phyloP scores from a whole-genome alignment of 75 land plant species.

The Picea sitchensis region DNA sequence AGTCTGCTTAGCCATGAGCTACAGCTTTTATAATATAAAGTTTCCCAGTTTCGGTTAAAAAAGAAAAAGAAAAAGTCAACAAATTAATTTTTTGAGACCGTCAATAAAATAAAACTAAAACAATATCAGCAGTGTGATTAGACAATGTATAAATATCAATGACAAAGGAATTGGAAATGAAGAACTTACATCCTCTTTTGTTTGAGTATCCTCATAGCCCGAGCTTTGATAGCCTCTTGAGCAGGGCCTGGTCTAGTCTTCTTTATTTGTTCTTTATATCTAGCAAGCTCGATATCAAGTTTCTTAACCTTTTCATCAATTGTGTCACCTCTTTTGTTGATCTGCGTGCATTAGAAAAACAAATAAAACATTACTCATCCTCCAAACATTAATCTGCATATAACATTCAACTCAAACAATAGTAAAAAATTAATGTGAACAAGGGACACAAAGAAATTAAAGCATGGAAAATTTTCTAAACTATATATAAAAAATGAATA shows the following conservation, averaged over 20 bases:
- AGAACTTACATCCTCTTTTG: slow-evolving; percentile 83
- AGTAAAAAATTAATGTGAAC: not conserved
- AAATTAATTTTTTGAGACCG: no score
- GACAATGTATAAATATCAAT: not conserved
- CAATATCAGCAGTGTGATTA: not conserved
- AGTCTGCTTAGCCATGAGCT: no score
- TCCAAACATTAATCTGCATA: not conserved
- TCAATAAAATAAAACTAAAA: not conserved
- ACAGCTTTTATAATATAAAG: no score
- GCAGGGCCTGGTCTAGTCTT: slow-evolving; percentile 97
- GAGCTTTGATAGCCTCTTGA: slow-evolving; percentile 95
- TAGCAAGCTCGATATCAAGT: slow-evolving; percentile 85
- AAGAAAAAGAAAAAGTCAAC: no score
- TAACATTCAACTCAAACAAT: not conserved
- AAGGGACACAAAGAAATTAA: not conserved
- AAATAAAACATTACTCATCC: no score
- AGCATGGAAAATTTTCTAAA: not conserved
- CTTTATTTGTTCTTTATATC: slow-evolving; percentile 92
- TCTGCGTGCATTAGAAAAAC: slow-evolving; percentile 29
- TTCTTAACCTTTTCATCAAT: slow-evolving; percentile 93
- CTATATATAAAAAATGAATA: no score
- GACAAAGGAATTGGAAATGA: not conserved
- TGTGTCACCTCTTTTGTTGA: slow-evolving; percentile 89
- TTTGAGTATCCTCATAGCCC: slow-evolving; percentile 97
- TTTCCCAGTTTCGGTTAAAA: no score